Percentiles rank a stretch among this genome's conserved stretches.
Evolutionary conservation across 2,329 filamentous ascomycete species (phyloP).

Genomic region (Trichoderma simmonsii): DNA sequence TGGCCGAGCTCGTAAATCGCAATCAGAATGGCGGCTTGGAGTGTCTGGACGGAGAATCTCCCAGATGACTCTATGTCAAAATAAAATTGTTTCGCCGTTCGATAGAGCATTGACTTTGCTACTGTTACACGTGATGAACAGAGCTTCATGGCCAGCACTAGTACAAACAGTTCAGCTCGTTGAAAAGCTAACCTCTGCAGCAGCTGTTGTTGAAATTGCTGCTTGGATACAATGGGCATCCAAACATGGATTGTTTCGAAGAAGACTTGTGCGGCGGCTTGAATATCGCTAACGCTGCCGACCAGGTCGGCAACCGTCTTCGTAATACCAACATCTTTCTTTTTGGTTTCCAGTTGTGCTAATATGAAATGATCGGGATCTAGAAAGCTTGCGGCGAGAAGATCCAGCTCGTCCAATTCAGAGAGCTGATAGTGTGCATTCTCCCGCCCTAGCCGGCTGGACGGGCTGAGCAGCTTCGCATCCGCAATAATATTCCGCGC

Average conservation of each 20-base stretch:
- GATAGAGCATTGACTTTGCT: background rate
- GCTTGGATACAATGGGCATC: slow-evolving; percentile 7
- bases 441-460: background rate
- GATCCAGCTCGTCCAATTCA: background rate
- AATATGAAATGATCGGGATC: slow-evolving; percentile 2
- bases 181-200: background rate
- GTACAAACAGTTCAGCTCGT: background rate
- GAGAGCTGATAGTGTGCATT: background rate
- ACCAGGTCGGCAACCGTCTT: background rate
- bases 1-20: background rate
- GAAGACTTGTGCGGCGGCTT: background rate
- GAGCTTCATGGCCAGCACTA: slow-evolving; percentile 2
- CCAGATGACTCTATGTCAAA: background rate
- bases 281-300: background rate
- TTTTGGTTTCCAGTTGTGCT: slow-evolving; percentile 1
- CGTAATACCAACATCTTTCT: background rate
- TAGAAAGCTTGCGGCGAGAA: slow-evolving; percentile 10
- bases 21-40: background rate
- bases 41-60: background rate
- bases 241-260: slow-evolving; percentile 1
- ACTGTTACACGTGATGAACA: background rate
- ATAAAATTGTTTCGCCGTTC: background rate
- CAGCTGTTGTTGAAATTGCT: background rate
- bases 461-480: background rate
- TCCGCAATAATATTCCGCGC: background rate